phyloP scores from a whole-genome alignment of 2,329 filamentous ascomycete species.

The Diplodia scrobiculata region DNA sequence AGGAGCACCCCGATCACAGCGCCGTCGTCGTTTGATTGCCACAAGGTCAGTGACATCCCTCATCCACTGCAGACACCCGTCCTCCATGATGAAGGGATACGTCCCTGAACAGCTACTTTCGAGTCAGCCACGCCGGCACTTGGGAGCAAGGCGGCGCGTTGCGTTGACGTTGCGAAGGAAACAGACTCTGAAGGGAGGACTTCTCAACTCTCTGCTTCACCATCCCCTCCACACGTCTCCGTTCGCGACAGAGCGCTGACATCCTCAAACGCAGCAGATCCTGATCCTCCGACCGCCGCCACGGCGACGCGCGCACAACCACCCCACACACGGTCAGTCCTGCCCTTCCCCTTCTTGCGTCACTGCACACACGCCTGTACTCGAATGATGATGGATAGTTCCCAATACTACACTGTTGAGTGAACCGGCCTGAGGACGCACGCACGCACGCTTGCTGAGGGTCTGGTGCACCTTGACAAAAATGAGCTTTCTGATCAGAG shows the following conservation, averaged over 20 bases:
- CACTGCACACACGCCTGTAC: neutral
- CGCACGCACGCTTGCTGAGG: neutral
- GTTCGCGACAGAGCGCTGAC: too few species aligned
- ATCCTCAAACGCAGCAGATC: too few species aligned
- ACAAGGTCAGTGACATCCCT: neutral
- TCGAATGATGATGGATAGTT: neutral
- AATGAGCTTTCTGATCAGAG: too few species aligned
- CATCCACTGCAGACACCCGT: neutral
- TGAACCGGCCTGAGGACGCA: neutral
- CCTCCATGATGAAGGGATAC: neutral
- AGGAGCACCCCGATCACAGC: neutral
- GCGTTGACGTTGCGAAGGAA: neutral
- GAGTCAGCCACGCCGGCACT: neutral
- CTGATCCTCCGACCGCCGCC: too few species aligned
- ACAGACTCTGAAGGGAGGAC: neutral
- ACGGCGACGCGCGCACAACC: too few species aligned
- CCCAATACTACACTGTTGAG: neutral
- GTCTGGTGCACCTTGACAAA: neutral
- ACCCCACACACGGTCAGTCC: too few species aligned
- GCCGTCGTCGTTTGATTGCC: neutral
- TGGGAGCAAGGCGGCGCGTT: neutral
- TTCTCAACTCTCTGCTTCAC: too few species aligned
- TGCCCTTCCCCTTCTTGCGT: too few species aligned
- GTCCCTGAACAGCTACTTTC: neutral
- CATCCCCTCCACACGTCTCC: too few species aligned